Conservation (phyloP, 108 stramenopile species). For the Bacterosira constricta region DNA sequence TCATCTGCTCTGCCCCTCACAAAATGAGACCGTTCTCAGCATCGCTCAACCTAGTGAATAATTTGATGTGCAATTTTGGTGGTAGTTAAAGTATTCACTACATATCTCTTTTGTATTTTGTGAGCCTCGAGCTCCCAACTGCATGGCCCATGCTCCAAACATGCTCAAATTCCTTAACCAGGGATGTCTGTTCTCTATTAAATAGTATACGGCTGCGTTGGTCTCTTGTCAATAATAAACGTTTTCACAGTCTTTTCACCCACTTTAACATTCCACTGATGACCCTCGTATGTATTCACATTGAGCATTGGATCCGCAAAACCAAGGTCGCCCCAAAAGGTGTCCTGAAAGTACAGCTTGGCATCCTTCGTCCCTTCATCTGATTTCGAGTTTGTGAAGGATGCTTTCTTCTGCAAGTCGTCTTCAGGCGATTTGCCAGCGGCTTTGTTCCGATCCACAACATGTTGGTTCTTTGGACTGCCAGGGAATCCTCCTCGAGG, state of each 20-base stretch:
- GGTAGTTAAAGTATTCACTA: too few species aligned
- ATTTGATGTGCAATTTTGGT: too few species aligned
- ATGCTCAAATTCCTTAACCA: too few species aligned
- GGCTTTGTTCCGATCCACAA: slow-evolving; percentile 44
- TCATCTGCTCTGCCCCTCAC: too few species aligned
- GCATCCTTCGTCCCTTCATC: slow-evolving; percentile 61
- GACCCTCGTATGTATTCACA: slow-evolving; percentile 81
- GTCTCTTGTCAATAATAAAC: slow-evolving; percentile 51
- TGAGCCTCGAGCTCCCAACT: too few species aligned
- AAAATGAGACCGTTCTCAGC: background rate
- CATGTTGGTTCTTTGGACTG: slow-evolving; percentile 60
- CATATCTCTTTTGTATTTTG: too few species aligned
- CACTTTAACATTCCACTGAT: slow-evolving; percentile 81
- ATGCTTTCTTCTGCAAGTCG: slow-evolving; percentile 44
- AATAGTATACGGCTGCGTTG: slow-evolving; percentile 21
- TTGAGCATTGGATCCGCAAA: slow-evolving; percentile 52
- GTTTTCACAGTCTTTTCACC: slow-evolving; percentile 61
- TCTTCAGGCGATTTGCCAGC: slow-evolving; percentile 10
- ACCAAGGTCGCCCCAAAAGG: slow-evolving; percentile 78
- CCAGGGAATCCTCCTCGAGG: slow-evolving; percentile 56
- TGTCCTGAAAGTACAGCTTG: slow-evolving; percentile 66
- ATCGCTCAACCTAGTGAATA: too few species aligned
- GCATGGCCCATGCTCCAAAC: too few species aligned
- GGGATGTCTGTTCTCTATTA: background rate
- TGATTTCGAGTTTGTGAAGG: slow-evolving; percentile 64